Percentiles rank a stretch among this genome's conserved stretches.
Conservation (phyloP, 1,284 basidiomycete genomes). For the Microbotryum lychnidis-dioicae region DNA sequence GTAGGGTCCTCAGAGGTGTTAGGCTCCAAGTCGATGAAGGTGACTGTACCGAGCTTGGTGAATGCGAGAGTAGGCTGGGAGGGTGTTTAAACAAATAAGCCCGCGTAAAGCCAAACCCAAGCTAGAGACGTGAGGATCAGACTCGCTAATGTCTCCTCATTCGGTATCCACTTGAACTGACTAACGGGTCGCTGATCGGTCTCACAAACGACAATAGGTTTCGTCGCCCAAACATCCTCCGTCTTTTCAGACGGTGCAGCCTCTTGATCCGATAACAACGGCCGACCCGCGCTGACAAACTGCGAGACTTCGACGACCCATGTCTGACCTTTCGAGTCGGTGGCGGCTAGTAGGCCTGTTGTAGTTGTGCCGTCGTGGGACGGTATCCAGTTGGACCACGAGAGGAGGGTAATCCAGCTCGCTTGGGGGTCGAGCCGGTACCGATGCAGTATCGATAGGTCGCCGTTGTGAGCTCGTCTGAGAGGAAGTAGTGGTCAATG, state of each 20-base stretch:
- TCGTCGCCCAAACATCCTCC: not conserved
- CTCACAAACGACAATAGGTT: not conserved
- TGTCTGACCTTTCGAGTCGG: conserved; percentile 14
- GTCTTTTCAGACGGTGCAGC: not conserved
- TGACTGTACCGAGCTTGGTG: conserved; percentile 16
- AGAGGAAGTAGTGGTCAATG: not conserved
- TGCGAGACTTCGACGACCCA: conserved; percentile 16
- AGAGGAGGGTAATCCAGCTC: conserved; percentile 6
- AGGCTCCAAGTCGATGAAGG: conserved; percentile 1
- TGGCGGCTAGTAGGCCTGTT: conserved; percentile 3
- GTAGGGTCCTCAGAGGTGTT: not conserved
- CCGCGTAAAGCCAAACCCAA: not conserved
- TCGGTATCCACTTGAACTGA: conserved; percentile 15
- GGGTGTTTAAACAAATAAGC: not conserved
- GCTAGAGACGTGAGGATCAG: not conserved
- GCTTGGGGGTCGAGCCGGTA: conserved; percentile 6
- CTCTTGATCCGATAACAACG: not conserved
- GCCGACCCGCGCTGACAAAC: not conserved
- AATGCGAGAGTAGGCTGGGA: conserved; percentile 8
- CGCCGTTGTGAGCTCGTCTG: not conserved
- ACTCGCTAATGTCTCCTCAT: not conserved
- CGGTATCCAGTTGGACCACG: conserved; percentile 10
- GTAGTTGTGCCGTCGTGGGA: not conserved
- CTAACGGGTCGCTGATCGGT: conserved; percentile 11
- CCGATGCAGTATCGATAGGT: conserved; percentile 1